Evolutionary conservation across 805 yeast species (phyloP), one percentile per base, ranked within the genome.

Genomic region (Spathaspora hagerdaliae): DNA sequence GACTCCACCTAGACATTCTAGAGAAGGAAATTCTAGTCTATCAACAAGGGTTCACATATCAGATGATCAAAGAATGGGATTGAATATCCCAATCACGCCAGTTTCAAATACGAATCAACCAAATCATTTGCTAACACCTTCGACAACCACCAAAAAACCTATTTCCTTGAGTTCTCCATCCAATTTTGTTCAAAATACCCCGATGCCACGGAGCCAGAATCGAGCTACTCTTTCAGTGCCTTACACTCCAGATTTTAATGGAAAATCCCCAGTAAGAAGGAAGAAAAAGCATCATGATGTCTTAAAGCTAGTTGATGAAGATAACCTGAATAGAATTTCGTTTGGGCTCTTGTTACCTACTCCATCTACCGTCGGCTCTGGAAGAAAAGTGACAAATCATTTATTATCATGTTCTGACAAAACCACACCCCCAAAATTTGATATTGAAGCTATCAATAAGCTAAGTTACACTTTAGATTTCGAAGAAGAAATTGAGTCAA

Each of bases 291-390:
- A 29, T 29, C 32, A 29, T 29, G 32, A 29, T 29, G 12, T 29
- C 32, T 29, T 29, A 29, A 29, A 29, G 32, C 32, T 29, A 29
- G 32, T 9, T 3, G 32, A 29, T 29, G 32, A 29, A 29, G 32
- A 29, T 9, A 29, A 29, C 32, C 9, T 9, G 9, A 3, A 11
- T 11, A 29, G 32, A 3, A 29, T 48, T 40, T 51, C 63, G 41
- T 59, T 64, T 44, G 63, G 65, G 2, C 46, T 60, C 33, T 51
- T 69, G 13, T 52, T 68, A 27, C 74, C 74, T 2, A 60, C 64
- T 15, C 74, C 71, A 5, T 64, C 71, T 1, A 64, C 69, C 1
- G 58, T 67, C 8, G 74, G 75, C 1, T 53, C 68, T 7, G 75
- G 74, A 4, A 55, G 73, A 39, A 61, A 53, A 45, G 38, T 49